Base-by-base conservation (phyloP, 208 protist genomes). In the Trypanosomatidae sp. region DNA sequence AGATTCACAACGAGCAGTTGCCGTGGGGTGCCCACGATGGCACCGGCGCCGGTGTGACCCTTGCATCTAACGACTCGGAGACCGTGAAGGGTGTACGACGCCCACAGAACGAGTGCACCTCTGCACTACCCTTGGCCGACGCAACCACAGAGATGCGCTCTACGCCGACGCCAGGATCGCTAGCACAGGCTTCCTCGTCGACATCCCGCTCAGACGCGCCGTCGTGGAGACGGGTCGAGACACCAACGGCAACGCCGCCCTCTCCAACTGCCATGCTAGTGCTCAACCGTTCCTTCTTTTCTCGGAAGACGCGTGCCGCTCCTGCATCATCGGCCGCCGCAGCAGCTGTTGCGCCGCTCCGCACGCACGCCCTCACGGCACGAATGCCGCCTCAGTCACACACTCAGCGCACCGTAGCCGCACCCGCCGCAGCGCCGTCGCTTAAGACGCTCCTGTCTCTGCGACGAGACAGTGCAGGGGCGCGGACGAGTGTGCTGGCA, bases 391-490 rank as follows among this genome's bases (percentile, higher is more conserved):
- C 30, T 13, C 46, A 43, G 62, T 12, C 36, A 44, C 39, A 22
- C 41, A 10, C 25, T 6, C 41, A 43, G 22, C 43, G 43, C 41
- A 12, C 62, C 41, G n/a, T 28, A 30, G 17, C 62, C 13, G 22
- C 62, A 36, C 19, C 39, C 12, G n/a, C 6, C 10, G 33, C 62
- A 50, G 39, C 46, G 46, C 47, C 8, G 30, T 43, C 33, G 8
- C 7, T 5, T 9, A 41, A 43, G 46, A 19, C 3, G 17, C 66
- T 28, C 49, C 66, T 12, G 30, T 41, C 41, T 50, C 66, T 30
- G 15, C 66, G 66, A 41, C 66, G 46, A 39, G 66, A 56, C 49
- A 72, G 68, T 39, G 68, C 68, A 19, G 22, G n/a, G 22, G 68
- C 55, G 25, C 68, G 68, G 36, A 41, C 68, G 25, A 62, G 55